Percentiles rank a stretch among this genome's conserved stretches.
Conservation (phyloP, 768 basidiomycete genomes). For the Boletus sp. region DNA sequence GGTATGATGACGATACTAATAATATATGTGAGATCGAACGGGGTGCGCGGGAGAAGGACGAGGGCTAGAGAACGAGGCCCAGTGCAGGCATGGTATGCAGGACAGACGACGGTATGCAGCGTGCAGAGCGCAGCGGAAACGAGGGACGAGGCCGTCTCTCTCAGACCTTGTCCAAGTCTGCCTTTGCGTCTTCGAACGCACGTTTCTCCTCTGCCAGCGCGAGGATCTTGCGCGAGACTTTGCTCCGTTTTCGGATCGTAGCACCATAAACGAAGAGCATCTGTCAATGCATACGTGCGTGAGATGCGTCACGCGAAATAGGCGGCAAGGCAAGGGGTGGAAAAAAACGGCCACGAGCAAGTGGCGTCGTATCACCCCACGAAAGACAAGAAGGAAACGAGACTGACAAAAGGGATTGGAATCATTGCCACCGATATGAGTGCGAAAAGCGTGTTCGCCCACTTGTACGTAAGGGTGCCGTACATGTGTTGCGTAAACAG, state of each 20-base stretch:
- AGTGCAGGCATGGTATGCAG: too few species aligned
- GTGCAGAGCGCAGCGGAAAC: neutral
- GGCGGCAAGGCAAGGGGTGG: too few species aligned
- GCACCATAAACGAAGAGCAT: constrained; percentile 33
- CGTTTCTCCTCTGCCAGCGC: constrained; percentile 8
- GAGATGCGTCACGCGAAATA: neutral
- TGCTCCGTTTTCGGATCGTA: constrained; percentile 32
- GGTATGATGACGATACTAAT: too few species aligned
- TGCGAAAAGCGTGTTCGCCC: constrained; percentile 60
- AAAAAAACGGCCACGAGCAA: too few species aligned
- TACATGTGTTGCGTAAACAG: constrained; percentile 66
- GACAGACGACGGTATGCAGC: neutral
- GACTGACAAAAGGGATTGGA: constrained; percentile 58
- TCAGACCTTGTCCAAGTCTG: neutral
- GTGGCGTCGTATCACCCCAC: neutral
- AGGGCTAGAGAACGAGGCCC: too few species aligned
- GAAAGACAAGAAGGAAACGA: neutral
- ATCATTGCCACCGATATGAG: constrained; percentile 52
- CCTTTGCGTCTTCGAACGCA: neutral
- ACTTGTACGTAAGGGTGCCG: constrained; percentile 50
- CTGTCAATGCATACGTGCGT: constrained; percentile 4
- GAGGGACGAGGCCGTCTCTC: neutral
- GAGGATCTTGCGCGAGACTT: constrained; percentile 25
- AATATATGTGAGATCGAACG: too few species aligned
- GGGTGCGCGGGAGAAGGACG: too few species aligned